Conservation (phyloP, 768 basidiomycete genomes). For the Pilatotrama ljubarskyi region DNA sequence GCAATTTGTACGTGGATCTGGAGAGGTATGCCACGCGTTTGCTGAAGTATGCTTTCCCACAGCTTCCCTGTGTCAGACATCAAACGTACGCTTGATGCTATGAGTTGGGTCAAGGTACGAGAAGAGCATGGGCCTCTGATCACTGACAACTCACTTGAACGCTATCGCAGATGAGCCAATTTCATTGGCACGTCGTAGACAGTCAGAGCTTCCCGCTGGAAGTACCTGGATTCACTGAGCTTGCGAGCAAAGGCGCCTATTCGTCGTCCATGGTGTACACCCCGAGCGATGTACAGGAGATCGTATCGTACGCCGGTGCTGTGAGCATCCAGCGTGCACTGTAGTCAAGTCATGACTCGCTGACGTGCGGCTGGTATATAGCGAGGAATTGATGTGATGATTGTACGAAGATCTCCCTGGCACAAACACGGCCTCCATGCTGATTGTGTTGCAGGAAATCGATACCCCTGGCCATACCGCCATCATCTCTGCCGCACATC, state of each 20-base stretch:
- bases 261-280: conserved; percentile 35
- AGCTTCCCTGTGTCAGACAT: conserved; percentile 63
- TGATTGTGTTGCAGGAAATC: conserved; percentile 33
- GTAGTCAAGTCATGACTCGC: neutral
- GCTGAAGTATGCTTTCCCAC: neutral
- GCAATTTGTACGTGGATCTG: conserved; percentile 47
- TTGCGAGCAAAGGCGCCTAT: conserved; percentile 46
- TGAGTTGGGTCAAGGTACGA: conserved; percentile 60
- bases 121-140: too few relatives aligned
- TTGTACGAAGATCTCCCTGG: conserved; percentile 20
- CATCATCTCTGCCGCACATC: conserved; percentile 39
- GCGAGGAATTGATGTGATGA: conserved; percentile 49
- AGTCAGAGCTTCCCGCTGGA: conserved; percentile 50
- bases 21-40: neutral
- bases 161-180: conserved; percentile 40
- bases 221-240: conserved; percentile 37
- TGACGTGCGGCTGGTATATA: conserved; percentile 11
- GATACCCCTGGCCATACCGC: conserved; percentile 53
- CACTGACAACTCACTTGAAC: neutral
- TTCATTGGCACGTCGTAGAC: conserved; percentile 49
- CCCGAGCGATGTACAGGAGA: conserved; percentile 36
- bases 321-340: conserved; percentile 33
- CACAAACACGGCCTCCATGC: neutral
- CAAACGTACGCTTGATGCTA: conserved; percentile 68
- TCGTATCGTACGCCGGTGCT: conserved; percentile 44